Percentiles rank a stretch among this genome's conserved stretches.
phyloP scores from a whole-genome alignment of 441 rosid genomes.

The Mallotus japonicus region DNA sequence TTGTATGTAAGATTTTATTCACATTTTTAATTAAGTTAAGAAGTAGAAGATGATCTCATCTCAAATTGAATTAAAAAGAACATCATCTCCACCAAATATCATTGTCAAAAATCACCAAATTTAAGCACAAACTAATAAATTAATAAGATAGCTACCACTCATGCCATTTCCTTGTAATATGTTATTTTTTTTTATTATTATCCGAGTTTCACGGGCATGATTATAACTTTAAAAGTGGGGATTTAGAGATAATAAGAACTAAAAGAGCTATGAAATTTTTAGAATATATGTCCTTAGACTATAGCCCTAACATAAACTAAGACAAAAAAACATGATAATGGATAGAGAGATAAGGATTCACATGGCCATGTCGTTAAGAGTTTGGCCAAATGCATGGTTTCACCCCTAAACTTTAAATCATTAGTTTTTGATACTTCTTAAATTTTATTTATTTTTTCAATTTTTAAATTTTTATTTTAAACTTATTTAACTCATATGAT shows the following conservation, averaged over 20 bases:
- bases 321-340: background rate
- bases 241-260: background rate
- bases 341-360: background rate
- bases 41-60: conserved; percentile 5
- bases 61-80: background rate
- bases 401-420: too few relatives aligned
- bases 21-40: background rate
- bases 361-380: too few relatives aligned
- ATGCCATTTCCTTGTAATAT: background rate
- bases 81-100: conserved; percentile 1
- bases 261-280: background rate
- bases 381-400: too few relatives aligned
- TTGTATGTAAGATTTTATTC: background rate
- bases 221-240: background rate
- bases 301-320: too few relatives aligned
- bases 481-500: too few relatives aligned
- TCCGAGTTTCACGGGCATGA: conserved; percentile 10
- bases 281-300: too few relatives aligned
- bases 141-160: background rate
- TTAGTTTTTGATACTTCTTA: too few relatives aligned
- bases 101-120: background rate
- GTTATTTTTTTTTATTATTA: background rate
- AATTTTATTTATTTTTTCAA: too few relatives aligned
- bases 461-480: too few relatives aligned
- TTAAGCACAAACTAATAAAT: background rate